Evolutionary conservation across 2,329 filamentous ascomycete species (phyloP).

Genomic region (Hymenoscyphus fructigenus): DNA sequence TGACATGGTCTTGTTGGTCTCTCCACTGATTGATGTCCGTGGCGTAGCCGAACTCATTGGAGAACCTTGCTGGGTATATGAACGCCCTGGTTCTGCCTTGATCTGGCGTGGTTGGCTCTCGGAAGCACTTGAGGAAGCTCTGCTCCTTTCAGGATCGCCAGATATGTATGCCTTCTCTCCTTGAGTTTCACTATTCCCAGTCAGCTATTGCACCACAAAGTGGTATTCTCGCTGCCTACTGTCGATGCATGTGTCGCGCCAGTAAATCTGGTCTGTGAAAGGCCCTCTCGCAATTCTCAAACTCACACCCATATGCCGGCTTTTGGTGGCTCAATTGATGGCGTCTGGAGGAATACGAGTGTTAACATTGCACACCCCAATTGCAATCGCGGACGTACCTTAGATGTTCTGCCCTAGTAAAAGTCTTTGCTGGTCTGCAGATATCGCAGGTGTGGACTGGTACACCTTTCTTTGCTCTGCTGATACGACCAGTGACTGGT

Average conservation of each 20-base stretch:
- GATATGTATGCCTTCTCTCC: constrained; percentile 41
- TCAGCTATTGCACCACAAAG: constrained; percentile 17
- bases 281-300: constrained; percentile 53
- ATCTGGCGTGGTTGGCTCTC: constrained; percentile 26
- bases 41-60: constrained; percentile 27
- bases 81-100: constrained; percentile 21
- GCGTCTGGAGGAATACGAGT: constrained; percentile 44
- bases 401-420: constrained; percentile 62
- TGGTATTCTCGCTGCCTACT: constrained; percentile 42
- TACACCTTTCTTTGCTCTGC: constrained; percentile 38
- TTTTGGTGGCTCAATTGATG: constrained; percentile 60
- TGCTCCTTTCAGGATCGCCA: constrained; percentile 27
- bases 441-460: constrained; percentile 37
- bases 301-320: constrained; percentile 51
- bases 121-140: constrained; percentile 32
- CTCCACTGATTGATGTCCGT: constrained; percentile 25
- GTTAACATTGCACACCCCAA: constrained; percentile 16
- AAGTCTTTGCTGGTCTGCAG: constrained; percentile 46
- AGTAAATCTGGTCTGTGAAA: constrained; percentile 61
- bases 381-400: constrained; percentile 43
- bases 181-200: constrained; percentile 44
- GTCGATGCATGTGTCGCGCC: constrained; percentile 54
- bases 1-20: constrained; percentile 26
- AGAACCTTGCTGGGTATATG: constrained; percentile 18
- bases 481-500: constrained; percentile 38